Evolutionary conservation across 495 filamentous ascomycete genomes (phyloP).

Genomic region (Hypoxylon fragiforme): DNA sequence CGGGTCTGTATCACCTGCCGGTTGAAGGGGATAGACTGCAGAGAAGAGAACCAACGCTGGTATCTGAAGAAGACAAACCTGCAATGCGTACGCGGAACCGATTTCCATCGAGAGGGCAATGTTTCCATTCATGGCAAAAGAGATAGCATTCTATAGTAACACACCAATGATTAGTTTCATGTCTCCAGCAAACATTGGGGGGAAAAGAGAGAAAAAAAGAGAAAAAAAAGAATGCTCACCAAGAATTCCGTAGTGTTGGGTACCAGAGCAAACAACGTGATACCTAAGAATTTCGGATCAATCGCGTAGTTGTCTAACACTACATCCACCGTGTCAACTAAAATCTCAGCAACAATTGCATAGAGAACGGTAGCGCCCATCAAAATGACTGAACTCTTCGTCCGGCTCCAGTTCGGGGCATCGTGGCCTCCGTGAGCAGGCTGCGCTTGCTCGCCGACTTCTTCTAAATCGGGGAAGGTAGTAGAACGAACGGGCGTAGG

Average conservation of each 20-base stretch:
- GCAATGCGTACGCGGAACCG: constrained; percentile 93
- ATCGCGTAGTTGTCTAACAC: constrained; percentile 87
- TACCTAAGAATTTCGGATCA: constrained; percentile 97
- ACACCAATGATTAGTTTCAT: constrained; percentile 39
- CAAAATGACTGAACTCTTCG: constrained; percentile 86
- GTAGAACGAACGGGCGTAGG: constrained; percentile 41
- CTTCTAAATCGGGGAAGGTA: constrained; percentile 48
- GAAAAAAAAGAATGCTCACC: constrained; percentile 54
- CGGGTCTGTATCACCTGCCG: constrained; percentile 53
- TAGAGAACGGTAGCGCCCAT: constrained; percentile 91
- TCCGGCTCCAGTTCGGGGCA: constrained; percentile 94
- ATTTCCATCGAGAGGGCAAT: constrained; percentile 99
- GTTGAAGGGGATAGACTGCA: constrained; percentile 54
- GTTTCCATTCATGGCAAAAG: constrained; percentile 99
- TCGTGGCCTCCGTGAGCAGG: constrained; percentile 81
- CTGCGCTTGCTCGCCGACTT: constrained; percentile 47
- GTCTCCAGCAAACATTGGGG: no score
- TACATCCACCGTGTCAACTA: constrained; percentile 94
- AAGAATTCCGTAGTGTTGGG: constrained; percentile 98
- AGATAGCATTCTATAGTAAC: constrained; percentile 82
- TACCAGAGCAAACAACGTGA: constrained; percentile 95
- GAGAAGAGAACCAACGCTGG: constrained; percentile 92
- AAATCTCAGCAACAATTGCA: constrained; percentile 92
- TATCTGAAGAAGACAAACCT: constrained; percentile 96
- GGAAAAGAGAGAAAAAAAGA: no score